Evolutionary conservation across 192 early-diverging fungal genomes (phyloP).

Genomic region (Umbelopsis sp.): DNA sequence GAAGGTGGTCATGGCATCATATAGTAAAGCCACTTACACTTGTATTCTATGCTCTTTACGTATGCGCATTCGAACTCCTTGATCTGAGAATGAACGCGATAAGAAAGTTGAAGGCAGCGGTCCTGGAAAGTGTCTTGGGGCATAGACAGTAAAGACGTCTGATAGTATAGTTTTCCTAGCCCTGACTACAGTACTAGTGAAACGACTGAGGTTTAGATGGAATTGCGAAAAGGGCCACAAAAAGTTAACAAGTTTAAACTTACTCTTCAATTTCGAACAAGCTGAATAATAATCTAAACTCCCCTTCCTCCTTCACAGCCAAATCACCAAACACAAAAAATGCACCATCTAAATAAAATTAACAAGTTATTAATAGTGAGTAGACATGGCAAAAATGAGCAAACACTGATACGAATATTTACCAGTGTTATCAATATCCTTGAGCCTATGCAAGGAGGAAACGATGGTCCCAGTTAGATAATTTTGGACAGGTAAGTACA

Average conservation of each 20-base stretch:
- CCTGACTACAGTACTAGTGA: conserved; percentile 34
- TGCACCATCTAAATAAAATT: conserved; percentile 63
- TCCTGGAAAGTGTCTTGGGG: conserved; percentile 89
- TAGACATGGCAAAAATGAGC: background rate
- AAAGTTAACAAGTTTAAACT: background rate
- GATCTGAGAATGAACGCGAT: conserved; percentile 89
- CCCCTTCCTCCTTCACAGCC: conserved; percentile 81
- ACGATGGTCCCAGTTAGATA: conserved; percentile 87
- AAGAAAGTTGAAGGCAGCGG: conserved; percentile 88
- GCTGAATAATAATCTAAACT: conserved; percentile 73
- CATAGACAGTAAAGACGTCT: conserved; percentile 75
- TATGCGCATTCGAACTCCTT: conserved; percentile 91
- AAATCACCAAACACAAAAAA: conserved; percentile 95
- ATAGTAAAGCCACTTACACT: conserved; percentile 15
- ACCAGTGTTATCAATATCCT: conserved; percentile 72
- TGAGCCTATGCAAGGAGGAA: conserved; percentile 79
- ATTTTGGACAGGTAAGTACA: conserved; percentile 67
- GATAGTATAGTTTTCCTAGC: conserved; percentile 74
- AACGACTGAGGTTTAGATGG: background rate
- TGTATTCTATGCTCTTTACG: conserved; percentile 74
- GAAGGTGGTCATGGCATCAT: background rate
- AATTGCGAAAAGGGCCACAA: too few species aligned
- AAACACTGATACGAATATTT: background rate
- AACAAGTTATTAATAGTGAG: background rate
- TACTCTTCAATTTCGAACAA: conserved; percentile 79